These are phyloP conservation scores for Cordyceps militaris DNA, from an alignment of 2,329 filamentous ascomycete species.

Conservation along the genomic window DNA sequence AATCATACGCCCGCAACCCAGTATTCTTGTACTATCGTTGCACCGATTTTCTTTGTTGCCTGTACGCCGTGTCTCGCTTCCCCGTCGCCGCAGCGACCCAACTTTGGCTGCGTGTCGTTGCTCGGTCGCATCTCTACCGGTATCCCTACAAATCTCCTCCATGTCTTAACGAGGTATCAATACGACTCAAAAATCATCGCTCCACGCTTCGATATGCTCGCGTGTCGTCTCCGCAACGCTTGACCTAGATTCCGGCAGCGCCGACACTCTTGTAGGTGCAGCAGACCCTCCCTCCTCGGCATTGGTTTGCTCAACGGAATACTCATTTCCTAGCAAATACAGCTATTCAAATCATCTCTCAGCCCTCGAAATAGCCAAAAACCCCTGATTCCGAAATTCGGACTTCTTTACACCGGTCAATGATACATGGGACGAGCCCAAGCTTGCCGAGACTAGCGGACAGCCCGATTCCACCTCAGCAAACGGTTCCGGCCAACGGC, in stretches of 20 bases:
- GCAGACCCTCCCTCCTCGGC: background rate
- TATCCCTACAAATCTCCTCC: background rate
- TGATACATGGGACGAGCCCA: background rate
- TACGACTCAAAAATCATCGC: background rate
- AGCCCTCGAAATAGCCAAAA: too few relatives aligned
- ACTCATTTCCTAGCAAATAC: background rate
- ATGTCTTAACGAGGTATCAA: background rate
- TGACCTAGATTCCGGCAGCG: background rate
- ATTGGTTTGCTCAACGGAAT: background rate
- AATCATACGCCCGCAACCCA: background rate
- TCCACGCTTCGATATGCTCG: background rate
- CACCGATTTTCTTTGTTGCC: background rate
- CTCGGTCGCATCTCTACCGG: background rate
- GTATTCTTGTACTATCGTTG: background rate
- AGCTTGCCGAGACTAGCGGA: too few relatives aligned
- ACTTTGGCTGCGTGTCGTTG: background rate
- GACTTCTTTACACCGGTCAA: background rate
- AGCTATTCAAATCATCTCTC: background rate
- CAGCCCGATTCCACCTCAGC: background rate
- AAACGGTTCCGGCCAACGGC: background rate
- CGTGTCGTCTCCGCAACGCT: background rate
- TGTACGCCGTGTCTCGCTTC: background rate
- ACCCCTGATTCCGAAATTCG: background rate
- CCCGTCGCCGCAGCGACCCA: background rate
- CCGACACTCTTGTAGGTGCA: background rate